Conservation (phyloP, 176 grass and related monocot genomes). For the Oryza australiensis region DNA sequence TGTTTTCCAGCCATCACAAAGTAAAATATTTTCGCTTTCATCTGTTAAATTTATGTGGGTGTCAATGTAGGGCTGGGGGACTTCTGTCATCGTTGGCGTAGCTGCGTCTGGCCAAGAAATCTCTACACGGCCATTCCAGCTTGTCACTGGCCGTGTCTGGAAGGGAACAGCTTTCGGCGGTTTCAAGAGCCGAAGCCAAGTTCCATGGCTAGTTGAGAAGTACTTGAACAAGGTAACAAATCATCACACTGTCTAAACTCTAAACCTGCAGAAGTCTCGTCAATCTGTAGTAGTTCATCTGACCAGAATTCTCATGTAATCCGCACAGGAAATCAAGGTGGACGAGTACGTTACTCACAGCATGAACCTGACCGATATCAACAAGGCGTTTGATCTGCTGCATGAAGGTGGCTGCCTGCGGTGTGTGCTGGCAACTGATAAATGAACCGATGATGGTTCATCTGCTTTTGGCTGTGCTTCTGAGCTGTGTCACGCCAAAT, state of each 20-base stretch:
- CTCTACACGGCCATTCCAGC: slow-evolving; percentile 82
- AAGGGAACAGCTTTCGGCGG: slow-evolving; percentile 97
- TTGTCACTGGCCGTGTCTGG: slow-evolving; percentile 92
- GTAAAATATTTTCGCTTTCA: neutral
- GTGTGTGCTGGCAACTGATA: slow-evolving; percentile 70
- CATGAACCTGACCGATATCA: slow-evolving; percentile 68
- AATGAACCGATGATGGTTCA: slow-evolving; percentile 14
- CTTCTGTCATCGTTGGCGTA: slow-evolving; percentile 85
- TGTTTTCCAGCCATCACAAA: neutral
- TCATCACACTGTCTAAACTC: neutral
- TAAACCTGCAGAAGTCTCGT: neutral
- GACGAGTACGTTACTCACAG: slow-evolving; percentile 98
- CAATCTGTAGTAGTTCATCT: neutral
- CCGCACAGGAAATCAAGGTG: slow-evolving; percentile 87
- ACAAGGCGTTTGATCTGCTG: slow-evolving; percentile 84
- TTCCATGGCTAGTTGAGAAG: slow-evolving; percentile 96
- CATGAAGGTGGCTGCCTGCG: slow-evolving; percentile 89
- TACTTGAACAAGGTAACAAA: slow-evolving; percentile 89
- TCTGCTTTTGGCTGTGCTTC: neutral
- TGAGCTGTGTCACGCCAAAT: neutral
- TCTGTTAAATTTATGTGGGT: neutral
- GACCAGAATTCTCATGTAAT: neutral
- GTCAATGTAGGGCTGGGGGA: slow-evolving; percentile 91
- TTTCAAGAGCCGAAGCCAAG: slow-evolving; percentile 95
- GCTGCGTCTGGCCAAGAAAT: slow-evolving; percentile 98